Evolutionary conservation across 2,329 filamentous ascomycete species (phyloP).

Genomic region (Colletotrichum lentis): DNA sequence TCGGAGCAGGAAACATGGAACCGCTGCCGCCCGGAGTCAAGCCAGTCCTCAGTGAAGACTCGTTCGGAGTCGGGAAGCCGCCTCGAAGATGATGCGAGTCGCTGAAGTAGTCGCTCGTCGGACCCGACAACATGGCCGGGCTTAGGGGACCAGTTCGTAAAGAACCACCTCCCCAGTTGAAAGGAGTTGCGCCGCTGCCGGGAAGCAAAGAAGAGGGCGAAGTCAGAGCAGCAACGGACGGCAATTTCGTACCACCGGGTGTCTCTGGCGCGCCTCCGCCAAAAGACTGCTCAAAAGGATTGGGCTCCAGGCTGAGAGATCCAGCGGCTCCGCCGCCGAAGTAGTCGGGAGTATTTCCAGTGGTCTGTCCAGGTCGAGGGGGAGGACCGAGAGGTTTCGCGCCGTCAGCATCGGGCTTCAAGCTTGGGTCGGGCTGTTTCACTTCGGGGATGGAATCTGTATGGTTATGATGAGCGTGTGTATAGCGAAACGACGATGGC

Average conservation of each 20-base stretch:
- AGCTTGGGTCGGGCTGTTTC: conserved; percentile 59
- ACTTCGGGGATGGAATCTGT: conserved; percentile 55
- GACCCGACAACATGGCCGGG: conserved; percentile 95
- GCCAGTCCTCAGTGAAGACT: conserved; percentile 90
- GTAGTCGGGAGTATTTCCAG: conserved; percentile 71
- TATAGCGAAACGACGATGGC: conserved; percentile 29
- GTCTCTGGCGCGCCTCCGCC: conserved; percentile 75
- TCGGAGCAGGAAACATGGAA: conserved; percentile 95
- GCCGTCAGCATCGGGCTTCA: conserved; percentile 65
- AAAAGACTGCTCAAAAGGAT: conserved; percentile 97
- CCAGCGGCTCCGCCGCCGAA: conserved; percentile 66
- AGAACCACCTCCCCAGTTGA: conserved; percentile 83
- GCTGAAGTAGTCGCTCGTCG: conserved; percentile 84
- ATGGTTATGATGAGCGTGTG: conserved; percentile 39
- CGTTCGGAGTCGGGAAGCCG: conserved; percentile 93
- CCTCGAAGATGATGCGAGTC: conserved; percentile 80
- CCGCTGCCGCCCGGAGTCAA: conserved; percentile 93
- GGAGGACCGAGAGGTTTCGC: conserved; percentile 75
- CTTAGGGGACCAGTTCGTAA: conserved; percentile 91
- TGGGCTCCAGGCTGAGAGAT: conserved; percentile 81
- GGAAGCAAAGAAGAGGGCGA: conserved; percentile 85
- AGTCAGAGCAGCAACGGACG: conserved; percentile 87
- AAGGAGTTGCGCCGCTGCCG: conserved; percentile 75
- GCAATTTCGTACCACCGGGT: conserved; percentile 82
- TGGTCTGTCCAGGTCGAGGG: conserved; percentile 67